Base-by-base conservation (phyloP, 2,329 filamentous ascomycete species). In the Fusarium papillatum region DNA sequence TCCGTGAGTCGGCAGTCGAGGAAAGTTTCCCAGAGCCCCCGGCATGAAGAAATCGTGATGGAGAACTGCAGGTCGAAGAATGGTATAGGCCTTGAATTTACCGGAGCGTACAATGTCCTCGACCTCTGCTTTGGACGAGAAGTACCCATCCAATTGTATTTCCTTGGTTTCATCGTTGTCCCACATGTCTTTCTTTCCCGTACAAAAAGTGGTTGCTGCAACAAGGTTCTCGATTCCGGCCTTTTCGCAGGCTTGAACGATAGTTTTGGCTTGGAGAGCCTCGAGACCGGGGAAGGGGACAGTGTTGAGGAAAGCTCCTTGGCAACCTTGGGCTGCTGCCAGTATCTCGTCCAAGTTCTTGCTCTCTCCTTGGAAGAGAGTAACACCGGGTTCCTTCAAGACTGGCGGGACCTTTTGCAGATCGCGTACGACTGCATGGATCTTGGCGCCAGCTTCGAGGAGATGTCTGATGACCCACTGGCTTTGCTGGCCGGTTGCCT, bases 351-450 rank as follows among this genome's bases (percentile, higher is more conserved):
- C 82, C 31, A 79, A 77, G 31, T 83, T 79, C 13, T 73, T 74
- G 73, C 80, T 84, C n/a, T 84, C 81, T 19, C 84, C 83, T 70
- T 84, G 69, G 73, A 85, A 85, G 36, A 85, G 41, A 0, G 81
- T 84, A 43, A 84, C 74, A 7, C 76, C 71, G 1, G 78, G 74
- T 9, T 72, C 29, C 19, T 82, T 65, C 38, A 84, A 71, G 68
- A 77, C 38, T 7, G 69, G 13, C 1, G 81, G 81, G 16, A 80
- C 64, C 24, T 82, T 82, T 31, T 80, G 61, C 8, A 77, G 79
- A 66, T 85, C 77, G 50, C 83, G 83, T 2, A 85, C 83, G 11
- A 85, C 66, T 1, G 82, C 84, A 63, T 85, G 83, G 66, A 85
- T 72, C 46, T 82, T 83, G 63, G 77, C 79, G 10, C 83, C 82